Evolutionary conservation across 2,329 filamentous ascomycete genomes (phyloP), one percentile per base, ranked within the genome.

Genomic region (Colletotrichum costaricense): DNA sequence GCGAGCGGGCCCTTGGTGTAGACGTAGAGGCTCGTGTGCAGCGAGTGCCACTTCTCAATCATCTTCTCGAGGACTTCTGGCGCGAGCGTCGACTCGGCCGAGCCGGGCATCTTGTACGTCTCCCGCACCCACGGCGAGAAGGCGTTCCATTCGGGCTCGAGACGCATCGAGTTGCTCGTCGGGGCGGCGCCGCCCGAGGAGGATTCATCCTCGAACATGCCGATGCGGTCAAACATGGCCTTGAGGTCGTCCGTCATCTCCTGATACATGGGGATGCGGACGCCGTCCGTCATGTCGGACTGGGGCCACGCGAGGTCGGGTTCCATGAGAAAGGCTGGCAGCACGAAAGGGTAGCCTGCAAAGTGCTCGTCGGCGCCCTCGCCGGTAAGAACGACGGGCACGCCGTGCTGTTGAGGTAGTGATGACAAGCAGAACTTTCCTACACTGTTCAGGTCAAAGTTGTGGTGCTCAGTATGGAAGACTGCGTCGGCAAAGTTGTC

Each of bases 331-430:
- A 84, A 85, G 65, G 90, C 87, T 1, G 83, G 79, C 0, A 83
- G 76, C 67, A 86, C 87, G 59, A 82, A 79, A 0, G 82, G 79
- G 74, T 90, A 91, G 35, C 89, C 89, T 2, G 81, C 85, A 76
- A 90, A 90, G 63, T 86, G 82, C 79, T 90, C 88, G 73, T 90
- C 88, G 9, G 86, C 79, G 5, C 87, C 87, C 76, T 89, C 86
- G 26, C 85, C 84, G 0, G 87, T 89, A 4, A 91, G 79, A 3
- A 91, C 85, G 5, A 90, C 88, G 71, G 88, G 88, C 77, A 87
- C 83, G 8, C 87, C 88, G 11, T 83, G 78, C 52, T 86, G 80
- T 14, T 80, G 82, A 0, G 86, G 82, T 1, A 86, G 75, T 33
- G 83, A 82, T 0, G 87, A 87, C 3, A 90, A 81, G n/a, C 84